Evolutionary conservation across 2,329 filamentous ascomycete genomes (phyloP), one percentile per base, ranked within the genome.

Genomic region (Orbilia quercus): DNA sequence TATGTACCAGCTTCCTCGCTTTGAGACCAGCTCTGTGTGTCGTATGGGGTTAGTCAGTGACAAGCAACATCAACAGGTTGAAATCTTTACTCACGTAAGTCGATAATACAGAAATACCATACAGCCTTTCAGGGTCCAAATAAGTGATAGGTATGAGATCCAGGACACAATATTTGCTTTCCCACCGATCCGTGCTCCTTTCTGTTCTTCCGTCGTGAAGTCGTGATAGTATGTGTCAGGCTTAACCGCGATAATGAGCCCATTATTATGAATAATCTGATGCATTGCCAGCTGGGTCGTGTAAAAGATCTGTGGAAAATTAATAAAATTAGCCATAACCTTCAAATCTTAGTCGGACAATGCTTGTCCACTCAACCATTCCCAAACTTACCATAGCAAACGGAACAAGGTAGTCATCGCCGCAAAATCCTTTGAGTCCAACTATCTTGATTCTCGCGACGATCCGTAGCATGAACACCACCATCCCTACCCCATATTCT

Each of bases 41-140:
- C n/a, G n/a, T n/a, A n/a, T n/a, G n/a, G n/a, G n/a, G n/a, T n/a
- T 20, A 9, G 20, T 53, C 23, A 34, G 14, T 2, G n/a, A 51
- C 9, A 40, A 16, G 16, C 2, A 6, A 5, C 34, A 40, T 2
- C n/a, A 28, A 22, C 7, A 2, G 5, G 16, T 36, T 11, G 14
- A 9, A 28, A 31, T 11, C 5, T 11, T 31, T 18, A 67, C 60
- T 67, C 31, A 74, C 70, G 70, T 74, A 11, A 74, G 31, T 31
- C 70, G 45, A 34, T 74, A 74, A 38, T 74, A 74, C 6, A 74
- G 18, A 25, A 74, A 74, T 5, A 74, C 57, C 70, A 74, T 74
- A 31, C 70, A 74, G 2, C 70, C 70, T 36, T 74, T 74, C 18
- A 74, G 45, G 0, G 57, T 69, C 70, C 70, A 74, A 16, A 74